Percentiles rank a stretch among this genome's conserved stretches.
phyloP scores from a whole-genome alignment of 768 basidiomycete species.

The Xerocomellus chrysenteron region DNA sequence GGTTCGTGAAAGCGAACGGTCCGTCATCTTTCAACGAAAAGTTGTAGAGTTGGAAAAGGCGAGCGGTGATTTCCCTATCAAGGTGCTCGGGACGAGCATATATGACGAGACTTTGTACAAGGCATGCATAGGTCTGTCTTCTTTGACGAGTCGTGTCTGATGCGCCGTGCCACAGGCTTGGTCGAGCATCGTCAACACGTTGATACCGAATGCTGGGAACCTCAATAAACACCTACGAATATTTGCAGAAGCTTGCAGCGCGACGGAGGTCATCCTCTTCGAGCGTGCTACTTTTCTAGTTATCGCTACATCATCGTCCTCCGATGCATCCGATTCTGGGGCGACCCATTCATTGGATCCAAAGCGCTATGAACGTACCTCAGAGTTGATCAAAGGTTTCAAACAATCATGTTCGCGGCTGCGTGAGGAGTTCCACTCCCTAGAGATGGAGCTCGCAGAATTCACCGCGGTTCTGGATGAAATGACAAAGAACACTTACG shows the following conservation, averaged over 20 bases:
- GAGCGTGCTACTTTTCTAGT: slow-evolving; percentile 98
- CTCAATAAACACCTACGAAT: slow-evolving; percentile 84
- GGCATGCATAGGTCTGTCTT: slow-evolving; percentile 39
- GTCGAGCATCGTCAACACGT: slow-evolving; percentile 95
- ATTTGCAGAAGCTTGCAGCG: slow-evolving; percentile 83
- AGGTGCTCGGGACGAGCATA: slow-evolving; percentile 91
- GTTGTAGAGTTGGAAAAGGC: slow-evolving; percentile 68
- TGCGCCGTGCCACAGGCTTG: slow-evolving; percentile 67
- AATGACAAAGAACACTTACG: slow-evolving; percentile 91
- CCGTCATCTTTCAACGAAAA: slow-evolving; percentile 65
- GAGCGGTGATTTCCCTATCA: slow-evolving; percentile 58
- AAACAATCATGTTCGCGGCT: slow-evolving; percentile 87
- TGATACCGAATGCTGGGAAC: slow-evolving; percentile 92
- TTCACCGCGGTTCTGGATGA: slow-evolving; percentile 91
- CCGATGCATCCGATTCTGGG: slow-evolving; percentile 32
- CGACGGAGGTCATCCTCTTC: slow-evolving; percentile 93
- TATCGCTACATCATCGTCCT: slow-evolving; percentile 76
- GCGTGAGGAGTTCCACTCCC: slow-evolving; percentile 79
- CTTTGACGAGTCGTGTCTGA: slow-evolving; percentile 11
- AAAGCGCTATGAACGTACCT: slow-evolving; percentile 82
- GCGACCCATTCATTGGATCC: slow-evolving; percentile 53
- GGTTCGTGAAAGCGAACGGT: slow-evolving; percentile 57
- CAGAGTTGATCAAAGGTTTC: slow-evolving; percentile 94
- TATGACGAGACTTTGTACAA: slow-evolving; percentile 97
- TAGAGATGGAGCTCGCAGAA: slow-evolving; percentile 83